Conservation (phyloP, 2,329 filamentous ascomycete genomes). For the Fusarium domesticum region DNA sequence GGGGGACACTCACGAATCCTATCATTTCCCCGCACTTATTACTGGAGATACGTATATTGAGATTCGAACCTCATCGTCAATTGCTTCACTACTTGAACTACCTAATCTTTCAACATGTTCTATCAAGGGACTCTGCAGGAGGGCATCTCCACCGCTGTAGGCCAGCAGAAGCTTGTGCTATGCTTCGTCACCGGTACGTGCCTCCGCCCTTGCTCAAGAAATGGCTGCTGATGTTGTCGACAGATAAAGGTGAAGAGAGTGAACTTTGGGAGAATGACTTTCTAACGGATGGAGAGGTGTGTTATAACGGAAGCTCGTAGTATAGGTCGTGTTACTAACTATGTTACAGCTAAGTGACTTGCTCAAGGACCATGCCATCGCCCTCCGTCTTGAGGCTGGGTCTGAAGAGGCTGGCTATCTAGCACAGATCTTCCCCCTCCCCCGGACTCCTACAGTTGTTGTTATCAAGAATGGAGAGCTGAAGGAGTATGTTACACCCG, state of each 20-base stretch:
- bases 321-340: conserved; percentile 10
- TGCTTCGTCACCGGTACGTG: conserved; percentile 77
- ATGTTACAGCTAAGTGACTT: conserved; percentile 49
- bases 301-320: conserved; percentile 1
- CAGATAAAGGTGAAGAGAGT: conserved; percentile 60
- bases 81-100: background rate
- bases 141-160: conserved; percentile 73
- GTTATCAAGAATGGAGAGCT: conserved; percentile 77
- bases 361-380: conserved; percentile 61
- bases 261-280: conserved; percentile 70
- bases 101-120: conserved; percentile 59
- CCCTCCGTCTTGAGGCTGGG: conserved; percentile 67
- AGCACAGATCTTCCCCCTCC: conserved; percentile 77
- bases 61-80: no score
- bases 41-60: no score
- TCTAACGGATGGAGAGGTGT: conserved; percentile 54
- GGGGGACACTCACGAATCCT: conserved; percentile 3
- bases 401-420: conserved; percentile 81
- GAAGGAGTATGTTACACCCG: conserved; percentile 70
- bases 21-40: conserved; percentile 2
- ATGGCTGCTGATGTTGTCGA: conserved; percentile 14
- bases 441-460: conserved; percentile 72
- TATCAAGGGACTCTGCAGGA: conserved; percentile 76
- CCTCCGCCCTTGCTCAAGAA: conserved; percentile 2
- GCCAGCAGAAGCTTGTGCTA: conserved; percentile 71